Evolutionary conservation across 306 rosid genomes (phyloP).

Genomic region (Amphicarpaea edgeworthii): DNA sequence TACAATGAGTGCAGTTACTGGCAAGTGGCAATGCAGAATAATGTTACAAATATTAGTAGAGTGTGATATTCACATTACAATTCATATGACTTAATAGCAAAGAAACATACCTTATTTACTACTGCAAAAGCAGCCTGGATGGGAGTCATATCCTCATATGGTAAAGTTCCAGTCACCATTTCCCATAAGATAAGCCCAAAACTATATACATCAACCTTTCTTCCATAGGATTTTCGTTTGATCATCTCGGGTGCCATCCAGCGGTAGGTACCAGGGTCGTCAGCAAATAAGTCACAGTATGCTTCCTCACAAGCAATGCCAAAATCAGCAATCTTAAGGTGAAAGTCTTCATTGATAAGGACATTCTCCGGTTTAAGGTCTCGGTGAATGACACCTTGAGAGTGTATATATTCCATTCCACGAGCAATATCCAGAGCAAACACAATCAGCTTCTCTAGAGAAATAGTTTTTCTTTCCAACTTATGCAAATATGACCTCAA

Average conservation of each 20-base stretch:
- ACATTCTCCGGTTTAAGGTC: slow-evolving; percentile 96
- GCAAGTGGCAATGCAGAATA: slow-evolving; percentile 4
- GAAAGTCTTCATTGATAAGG: slow-evolving; percentile 70
- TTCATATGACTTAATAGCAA: slow-evolving; percentile 25
- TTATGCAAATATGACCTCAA: slow-evolving; percentile 84
- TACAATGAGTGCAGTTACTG: not conserved
- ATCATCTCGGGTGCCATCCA: slow-evolving; percentile 99
- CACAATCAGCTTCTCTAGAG: slow-evolving; percentile 63
- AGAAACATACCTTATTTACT: slow-evolving; percentile 76
- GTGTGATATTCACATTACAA: slow-evolving; percentile 13
- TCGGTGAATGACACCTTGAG: slow-evolving; percentile 84
- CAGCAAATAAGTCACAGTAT: slow-evolving; percentile 76
- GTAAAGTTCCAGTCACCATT: slow-evolving; percentile 81
- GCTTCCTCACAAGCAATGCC: slow-evolving; percentile 95
- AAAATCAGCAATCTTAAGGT: slow-evolving; percentile 91
- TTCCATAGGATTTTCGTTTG: slow-evolving; percentile 79
- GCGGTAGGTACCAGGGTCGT: slow-evolving; percentile 95
- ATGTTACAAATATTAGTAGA: not conserved
- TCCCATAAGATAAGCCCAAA: slow-evolving; percentile 97
- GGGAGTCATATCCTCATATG: slow-evolving; percentile 94
- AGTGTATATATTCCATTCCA: slow-evolving; percentile 94
- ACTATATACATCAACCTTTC: slow-evolving; percentile 93
- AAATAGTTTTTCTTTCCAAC: slow-evolving; percentile 70
- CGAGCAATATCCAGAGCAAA: slow-evolving; percentile 86
- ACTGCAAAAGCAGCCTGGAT: slow-evolving; percentile 98